Evolutionary conservation across 345 rosid species (phyloP).

Genomic region (Brassica nigra): DNA sequence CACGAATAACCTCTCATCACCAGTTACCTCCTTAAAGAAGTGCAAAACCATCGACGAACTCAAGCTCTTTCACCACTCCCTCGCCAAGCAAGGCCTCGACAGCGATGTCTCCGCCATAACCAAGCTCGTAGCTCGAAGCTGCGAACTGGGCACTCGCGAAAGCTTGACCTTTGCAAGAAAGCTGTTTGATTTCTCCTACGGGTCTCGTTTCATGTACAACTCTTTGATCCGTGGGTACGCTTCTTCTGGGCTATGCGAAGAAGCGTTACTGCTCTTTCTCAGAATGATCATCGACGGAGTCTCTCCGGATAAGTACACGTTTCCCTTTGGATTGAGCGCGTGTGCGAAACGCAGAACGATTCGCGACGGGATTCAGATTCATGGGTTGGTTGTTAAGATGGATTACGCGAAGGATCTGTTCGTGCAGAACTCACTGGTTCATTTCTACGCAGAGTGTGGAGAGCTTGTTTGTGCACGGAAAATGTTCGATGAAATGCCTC

Average conservation of each 20-base stretch:
- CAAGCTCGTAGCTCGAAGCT: constrained; percentile 48
- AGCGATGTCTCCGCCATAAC: constrained; percentile 32
- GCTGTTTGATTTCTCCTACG: constrained; percentile 43
- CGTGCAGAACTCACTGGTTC: constrained; percentile 61
- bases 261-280: constrained; percentile 47
- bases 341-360: constrained; percentile 51
- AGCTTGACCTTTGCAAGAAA: constrained; percentile 57
- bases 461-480: constrained; percentile 47
- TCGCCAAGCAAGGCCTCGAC: constrained; percentile 43
- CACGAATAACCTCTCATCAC: background rate
- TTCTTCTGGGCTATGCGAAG: constrained; percentile 46
- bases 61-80: constrained; percentile 44
- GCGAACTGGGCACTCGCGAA: constrained; percentile 52
- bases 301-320: constrained; percentile 59
- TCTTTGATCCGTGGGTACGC: constrained; percentile 61
- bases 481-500: constrained; percentile 63
- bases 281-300: constrained; percentile 47
- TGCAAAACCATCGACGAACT: constrained; percentile 52
- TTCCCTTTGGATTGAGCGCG: constrained; percentile 62
- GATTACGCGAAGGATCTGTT: constrained; percentile 50
- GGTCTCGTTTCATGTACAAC: constrained; percentile 56
- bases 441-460: constrained; percentile 60
- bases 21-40: constrained; percentile 31
- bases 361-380: constrained; percentile 56
- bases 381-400: constrained; percentile 52